A percentile compares a stretch with the other conserved stretches of the same genome.
Evolutionary conservation across 2,329 filamentous ascomycete genomes (phyloP).

Genomic region (Chalaropsis ovoidea): DNA sequence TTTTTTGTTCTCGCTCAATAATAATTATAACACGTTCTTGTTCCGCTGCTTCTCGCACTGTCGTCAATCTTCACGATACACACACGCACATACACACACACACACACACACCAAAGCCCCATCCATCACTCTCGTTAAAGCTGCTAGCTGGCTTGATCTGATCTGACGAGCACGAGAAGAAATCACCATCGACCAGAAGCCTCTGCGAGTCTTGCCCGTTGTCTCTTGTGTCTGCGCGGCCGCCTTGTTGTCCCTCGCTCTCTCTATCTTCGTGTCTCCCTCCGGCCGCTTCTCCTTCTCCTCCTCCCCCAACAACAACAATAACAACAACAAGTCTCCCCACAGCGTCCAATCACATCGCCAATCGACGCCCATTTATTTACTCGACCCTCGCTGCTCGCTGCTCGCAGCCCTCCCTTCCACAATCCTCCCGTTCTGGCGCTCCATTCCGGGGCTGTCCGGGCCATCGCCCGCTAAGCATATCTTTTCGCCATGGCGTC

Average conservation of each 20-base stretch:
- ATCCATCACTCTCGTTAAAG: neutral
- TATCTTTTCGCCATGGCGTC: constrained; percentile 23
- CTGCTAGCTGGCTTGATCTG: constrained; percentile 3
- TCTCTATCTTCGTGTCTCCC: neutral
- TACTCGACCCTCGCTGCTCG: neutral
- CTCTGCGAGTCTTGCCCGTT: neutral
- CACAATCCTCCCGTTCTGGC: constrained; percentile 25
- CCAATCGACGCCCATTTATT: neutral
- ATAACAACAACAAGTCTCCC: neutral
- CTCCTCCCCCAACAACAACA: too few relatives aligned
- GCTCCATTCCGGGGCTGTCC: constrained; percentile 26
- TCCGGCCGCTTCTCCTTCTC: too few relatives aligned
- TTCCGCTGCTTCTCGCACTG: neutral
- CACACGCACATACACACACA: neutral
- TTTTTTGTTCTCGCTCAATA: neutral
- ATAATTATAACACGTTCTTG: constrained; percentile 9
- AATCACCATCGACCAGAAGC: neutral
- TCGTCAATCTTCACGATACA: neutral
- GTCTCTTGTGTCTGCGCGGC: neutral
- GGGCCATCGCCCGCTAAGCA: constrained; percentile 25
- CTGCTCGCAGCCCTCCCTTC: constrained; percentile 21
- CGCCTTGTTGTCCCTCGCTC: neutral
- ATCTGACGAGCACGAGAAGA: neutral
- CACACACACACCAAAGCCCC: neutral
- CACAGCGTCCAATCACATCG: neutral